Conservation (phyloP, 2,329 filamentous ascomycete species). For the Talaromyces islandicus region DNA sequence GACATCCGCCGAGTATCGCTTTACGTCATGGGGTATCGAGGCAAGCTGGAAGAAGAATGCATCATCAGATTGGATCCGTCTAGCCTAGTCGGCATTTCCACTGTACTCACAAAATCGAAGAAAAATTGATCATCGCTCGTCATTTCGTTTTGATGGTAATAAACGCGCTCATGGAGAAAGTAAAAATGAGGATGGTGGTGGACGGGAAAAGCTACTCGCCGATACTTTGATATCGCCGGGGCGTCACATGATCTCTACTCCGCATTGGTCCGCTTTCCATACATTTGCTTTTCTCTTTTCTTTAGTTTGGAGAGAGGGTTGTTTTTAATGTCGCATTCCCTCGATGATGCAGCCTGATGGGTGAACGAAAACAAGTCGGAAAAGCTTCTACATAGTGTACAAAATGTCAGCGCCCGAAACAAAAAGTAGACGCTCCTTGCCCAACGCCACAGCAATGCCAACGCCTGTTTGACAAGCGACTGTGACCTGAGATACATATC, state of each 20-base stretch:
- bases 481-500: conserved; percentile 13
- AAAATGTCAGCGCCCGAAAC: conserved; percentile 48
- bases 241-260: neutral
- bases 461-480: neutral
- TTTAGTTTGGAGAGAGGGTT: neutral
- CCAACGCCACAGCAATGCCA: neutral
- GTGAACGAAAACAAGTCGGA: neutral
- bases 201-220: neutral
- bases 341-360: neutral
- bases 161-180: neutral
- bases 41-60: conserved; percentile 40
- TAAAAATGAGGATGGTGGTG: neutral
- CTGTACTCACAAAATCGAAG: conserved; percentile 61
- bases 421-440: conserved; percentile 33
- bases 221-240: neutral
- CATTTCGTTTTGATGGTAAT: conserved; percentile 47
- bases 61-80: conserved; percentile 5
- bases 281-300: neutral
- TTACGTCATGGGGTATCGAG: conserved; percentile 59
- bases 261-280: neutral
- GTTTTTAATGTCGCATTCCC: neutral
- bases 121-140: conserved; percentile 74
- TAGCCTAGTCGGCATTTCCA: neutral
- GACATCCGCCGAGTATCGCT: conserved; percentile 63
- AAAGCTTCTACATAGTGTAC: conserved; percentile 29